Conservation (phyloP, 2,329 filamentous ascomycete genomes). For the Talaromyces sp. region DNA sequence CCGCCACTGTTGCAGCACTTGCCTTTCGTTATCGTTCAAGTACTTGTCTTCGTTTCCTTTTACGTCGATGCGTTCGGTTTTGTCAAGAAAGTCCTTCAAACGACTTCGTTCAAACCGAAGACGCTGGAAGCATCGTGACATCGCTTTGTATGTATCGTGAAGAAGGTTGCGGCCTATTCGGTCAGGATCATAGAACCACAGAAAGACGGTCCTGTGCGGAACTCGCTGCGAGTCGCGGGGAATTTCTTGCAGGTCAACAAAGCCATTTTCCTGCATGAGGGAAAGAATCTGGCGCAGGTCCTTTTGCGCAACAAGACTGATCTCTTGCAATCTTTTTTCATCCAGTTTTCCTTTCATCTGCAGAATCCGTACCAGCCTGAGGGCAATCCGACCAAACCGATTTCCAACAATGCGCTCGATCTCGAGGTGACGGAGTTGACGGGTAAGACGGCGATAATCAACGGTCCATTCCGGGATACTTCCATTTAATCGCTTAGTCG, state of each 20-base stretch:
- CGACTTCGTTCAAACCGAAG: constrained; percentile 69
- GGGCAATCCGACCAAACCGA: constrained; percentile 68
- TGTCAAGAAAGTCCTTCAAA: constrained; percentile 67
- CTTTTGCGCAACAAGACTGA: constrained; percentile 77
- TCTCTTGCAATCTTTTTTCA: constrained; percentile 77
- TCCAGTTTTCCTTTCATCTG: constrained; percentile 88
- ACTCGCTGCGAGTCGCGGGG: constrained; percentile 79
- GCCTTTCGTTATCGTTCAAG: constrained; percentile 68
- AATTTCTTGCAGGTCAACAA: constrained; percentile 89
- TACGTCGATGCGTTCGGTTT: constrained; percentile 81
- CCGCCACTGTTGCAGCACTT: constrained; percentile 60
- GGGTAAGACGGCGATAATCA: constrained; percentile 69
- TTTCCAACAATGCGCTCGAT: constrained; percentile 77
- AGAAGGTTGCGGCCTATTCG: constrained; percentile 65
- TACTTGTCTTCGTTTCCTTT: constrained; percentile 77
- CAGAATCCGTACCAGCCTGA: constrained; percentile 80
- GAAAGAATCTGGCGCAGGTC: constrained; percentile 82
- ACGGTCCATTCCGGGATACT: constrained; percentile 74
- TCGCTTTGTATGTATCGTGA: constrained; percentile 81
- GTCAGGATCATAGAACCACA: constrained; percentile 84
- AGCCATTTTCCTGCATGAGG: constrained; percentile 77
- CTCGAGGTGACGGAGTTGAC: constrained; percentile 67
- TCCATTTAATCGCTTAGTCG: constrained; percentile 30
- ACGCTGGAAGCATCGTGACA: constrained; percentile 79
- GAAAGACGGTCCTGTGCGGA: constrained; percentile 78